Percentiles rank a stretch among this genome's conserved stretches.
Conservation (phyloP, 176 grass and related monocot genomes). For the Secale cereale region DNA sequence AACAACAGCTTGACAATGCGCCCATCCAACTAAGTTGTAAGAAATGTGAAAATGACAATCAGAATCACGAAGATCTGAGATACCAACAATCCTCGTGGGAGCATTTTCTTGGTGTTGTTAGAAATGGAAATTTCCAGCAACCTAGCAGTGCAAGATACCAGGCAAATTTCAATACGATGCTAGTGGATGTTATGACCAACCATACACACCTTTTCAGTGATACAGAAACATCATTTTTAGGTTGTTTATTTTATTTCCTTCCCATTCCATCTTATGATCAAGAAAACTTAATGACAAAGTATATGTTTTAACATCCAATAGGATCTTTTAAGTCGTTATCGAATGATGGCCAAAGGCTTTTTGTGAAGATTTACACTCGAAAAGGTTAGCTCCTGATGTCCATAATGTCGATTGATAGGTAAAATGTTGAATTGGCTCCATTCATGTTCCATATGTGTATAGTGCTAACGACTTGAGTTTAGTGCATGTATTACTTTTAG, state of each 20-base stretch:
- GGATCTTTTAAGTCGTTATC: slow-evolving; percentile 66
- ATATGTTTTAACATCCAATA: slow-evolving; percentile 38
- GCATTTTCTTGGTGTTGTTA: slow-evolving; percentile 39
- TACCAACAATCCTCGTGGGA: slow-evolving; percentile 55
- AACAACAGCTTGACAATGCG: slow-evolving; percentile 50
- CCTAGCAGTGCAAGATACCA: slow-evolving; percentile 60
- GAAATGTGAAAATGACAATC: slow-evolving; percentile 42
- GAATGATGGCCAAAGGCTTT: slow-evolving; percentile 78
- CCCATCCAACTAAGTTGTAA: slow-evolving; percentile 59
- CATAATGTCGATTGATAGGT: slow-evolving; percentile 24
- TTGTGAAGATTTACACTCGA: slow-evolving; percentile 85
- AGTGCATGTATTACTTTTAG: neutral
- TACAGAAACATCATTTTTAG: slow-evolving; percentile 76
- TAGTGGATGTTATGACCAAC: slow-evolving; percentile 73
- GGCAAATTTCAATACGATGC: slow-evolving; percentile 70
- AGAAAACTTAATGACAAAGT: neutral
- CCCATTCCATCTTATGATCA: slow-evolving; percentile 10
- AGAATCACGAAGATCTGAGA: slow-evolving; percentile 11
- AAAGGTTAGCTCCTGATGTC: slow-evolving; percentile 58
- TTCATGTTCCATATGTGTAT: neutral
- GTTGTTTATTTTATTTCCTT: slow-evolving; percentile 30
- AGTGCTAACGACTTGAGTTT: neutral
- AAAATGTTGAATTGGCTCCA: slow-evolving; percentile 4
- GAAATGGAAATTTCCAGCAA: slow-evolving; percentile 38
- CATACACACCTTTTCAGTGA: slow-evolving; percentile 64